Conservation (phyloP, 495 filamentous ascomycete species). For the Neurospora cerealis region DNA sequence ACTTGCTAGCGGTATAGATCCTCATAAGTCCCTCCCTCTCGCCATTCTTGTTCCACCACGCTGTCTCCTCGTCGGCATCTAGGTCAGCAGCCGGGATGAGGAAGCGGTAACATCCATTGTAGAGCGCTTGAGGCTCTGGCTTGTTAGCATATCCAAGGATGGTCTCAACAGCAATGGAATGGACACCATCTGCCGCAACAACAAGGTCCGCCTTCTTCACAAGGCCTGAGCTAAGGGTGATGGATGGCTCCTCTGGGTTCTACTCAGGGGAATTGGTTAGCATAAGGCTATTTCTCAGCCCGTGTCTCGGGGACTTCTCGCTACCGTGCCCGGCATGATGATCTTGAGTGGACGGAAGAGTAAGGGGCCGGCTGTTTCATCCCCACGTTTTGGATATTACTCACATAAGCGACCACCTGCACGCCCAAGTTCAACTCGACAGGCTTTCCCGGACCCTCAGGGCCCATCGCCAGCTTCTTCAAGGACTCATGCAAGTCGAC, state of each 20-base stretch:
- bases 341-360: constrained; percentile 6
- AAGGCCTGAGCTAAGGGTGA: constrained; percentile 26
- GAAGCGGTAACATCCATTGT: constrained; percentile 36
- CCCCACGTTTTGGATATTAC: neutral
- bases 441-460: constrained; percentile 22
- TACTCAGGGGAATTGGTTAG: neutral
- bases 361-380: constrained; percentile 3
- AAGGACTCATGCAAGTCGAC: constrained; percentile 36
- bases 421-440: constrained; percentile 23
- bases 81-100: constrained; percentile 30
- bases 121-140: constrained; percentile 16
- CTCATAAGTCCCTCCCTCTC: constrained; percentile 19
- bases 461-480: constrained; percentile 28
- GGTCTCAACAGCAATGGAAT: constrained; percentile 22
- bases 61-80: constrained; percentile 23
- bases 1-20: constrained; percentile 19
- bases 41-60: constrained; percentile 21
- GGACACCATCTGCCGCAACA: constrained; percentile 42
- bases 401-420: constrained; percentile 20
- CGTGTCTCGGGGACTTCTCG: neutral
- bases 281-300: neutral
- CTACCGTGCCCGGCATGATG: neutral
- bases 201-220: constrained; percentile 33
- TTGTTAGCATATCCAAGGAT: constrained; percentile 17
- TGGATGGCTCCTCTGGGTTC: constrained; percentile 29